Base-by-base conservation (phyloP, 495 filamentous ascomycete species). In the Neurospora sublineolata region DNA sequence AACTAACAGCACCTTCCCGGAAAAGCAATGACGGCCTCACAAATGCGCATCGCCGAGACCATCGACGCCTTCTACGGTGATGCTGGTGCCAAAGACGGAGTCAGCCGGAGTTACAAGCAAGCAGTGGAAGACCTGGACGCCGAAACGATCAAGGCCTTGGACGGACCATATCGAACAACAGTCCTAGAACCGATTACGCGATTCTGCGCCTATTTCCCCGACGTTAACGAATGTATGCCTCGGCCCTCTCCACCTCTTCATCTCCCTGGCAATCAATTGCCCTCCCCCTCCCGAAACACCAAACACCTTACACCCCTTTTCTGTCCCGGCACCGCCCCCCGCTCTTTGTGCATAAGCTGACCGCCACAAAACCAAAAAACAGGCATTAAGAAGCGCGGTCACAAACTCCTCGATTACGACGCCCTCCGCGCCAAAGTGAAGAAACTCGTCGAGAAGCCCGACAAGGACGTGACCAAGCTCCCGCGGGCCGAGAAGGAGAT, bases 31-130 rank as follows among this genome's bases (percentile, higher is more conserved):
- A 99, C 95, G 37, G 94, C 95, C 3, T 97, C 94, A 41, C 95
- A 99, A 79, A 98, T 99, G 95, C 91, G 96, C 73, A 99, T 99
- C 79, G 95, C 95, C 46, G 95, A 99, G 80, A 99, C 95, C 12
- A 99, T 99, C 81, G 95, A 99, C 80, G 96, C 95, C 18, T 99
- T 99, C 82, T 99, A 99, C 83, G 95, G 95, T 37, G 95, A 99
- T 73, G 92, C 94, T 1, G 96, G 96, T 38, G 91, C 96, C 42
- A 91, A 90, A 73, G 95, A 99, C 78, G 95, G 95, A 37, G 95
- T 99, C 69, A 94, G 91, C 82, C 85, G 94, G 75, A 94, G 92
- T 78, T 99, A 99, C 83, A 99, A 98, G 83, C 93, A 97, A 78
- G 95, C 95, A 1, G 95, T 99, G 20, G 94, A 97, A 74, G 95